These are phyloP conservation scores for Zopfochytrium polystomum DNA, from an alignment of 371 early-diverging fungal species.

Conservation along the genomic window DNA sequence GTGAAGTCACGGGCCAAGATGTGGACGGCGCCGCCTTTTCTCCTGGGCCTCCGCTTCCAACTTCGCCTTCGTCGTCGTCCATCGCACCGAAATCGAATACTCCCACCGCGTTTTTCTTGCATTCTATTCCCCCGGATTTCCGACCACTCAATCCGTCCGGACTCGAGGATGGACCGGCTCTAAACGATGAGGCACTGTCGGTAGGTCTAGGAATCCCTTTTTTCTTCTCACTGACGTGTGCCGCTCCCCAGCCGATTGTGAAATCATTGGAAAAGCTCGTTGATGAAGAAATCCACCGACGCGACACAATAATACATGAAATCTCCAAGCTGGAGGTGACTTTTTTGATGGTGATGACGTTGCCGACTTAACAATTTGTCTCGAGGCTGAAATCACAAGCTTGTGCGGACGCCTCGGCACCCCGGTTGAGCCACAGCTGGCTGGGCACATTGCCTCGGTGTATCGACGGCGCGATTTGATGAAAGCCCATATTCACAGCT, in stretches of 20 bases:
- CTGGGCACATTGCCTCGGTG: neutral
- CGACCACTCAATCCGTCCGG: neutral
- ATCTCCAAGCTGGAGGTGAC: neutral
- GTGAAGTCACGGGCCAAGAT: conserved; percentile 5
- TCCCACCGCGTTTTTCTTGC: neutral
- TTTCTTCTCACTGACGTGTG: too few relatives aligned
- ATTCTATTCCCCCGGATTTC: neutral
- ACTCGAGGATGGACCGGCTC: neutral
- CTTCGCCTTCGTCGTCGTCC: neutral
- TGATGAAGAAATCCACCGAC: conserved; percentile 9
- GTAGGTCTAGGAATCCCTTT: too few relatives aligned
- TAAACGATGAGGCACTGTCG: conserved; percentile 4
- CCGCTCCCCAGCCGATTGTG: conserved; percentile 13
- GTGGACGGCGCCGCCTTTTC: neutral
- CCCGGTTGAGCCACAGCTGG: neutral
- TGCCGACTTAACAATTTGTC: neutral
- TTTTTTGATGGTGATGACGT: neutral
- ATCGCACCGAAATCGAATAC: too few relatives aligned
- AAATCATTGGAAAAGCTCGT: conserved; percentile 3
- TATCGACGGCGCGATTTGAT: conserved; percentile 10
- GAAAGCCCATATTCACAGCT: neutral
- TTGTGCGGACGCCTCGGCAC: neutral
- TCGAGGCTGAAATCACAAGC: neutral
- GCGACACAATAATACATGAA: conserved; percentile 1
- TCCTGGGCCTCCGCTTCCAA: too few relatives aligned